A percentile compares a stretch with the other conserved stretches of the same genome.
Conservation (phyloP, 2,329 filamentous ascomycete species). For the Hypoxylon sp. region DNA sequence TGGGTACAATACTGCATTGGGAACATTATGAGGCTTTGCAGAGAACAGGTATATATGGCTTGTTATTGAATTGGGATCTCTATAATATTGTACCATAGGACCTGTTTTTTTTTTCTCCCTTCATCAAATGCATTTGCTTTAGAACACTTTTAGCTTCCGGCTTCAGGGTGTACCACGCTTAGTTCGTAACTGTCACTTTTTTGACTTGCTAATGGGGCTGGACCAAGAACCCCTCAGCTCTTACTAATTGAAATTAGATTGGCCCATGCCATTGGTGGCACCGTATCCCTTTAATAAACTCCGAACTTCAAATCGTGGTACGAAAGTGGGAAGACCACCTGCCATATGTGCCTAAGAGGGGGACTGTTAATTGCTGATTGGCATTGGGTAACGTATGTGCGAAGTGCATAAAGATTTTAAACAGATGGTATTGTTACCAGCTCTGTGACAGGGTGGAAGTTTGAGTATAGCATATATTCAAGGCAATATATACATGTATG, state of each 20-base stretch:
- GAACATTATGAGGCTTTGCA: constrained; percentile 16
- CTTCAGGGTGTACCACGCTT: constrained; percentile 3
- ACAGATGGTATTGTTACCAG: neutral
- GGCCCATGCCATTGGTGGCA: constrained; percentile 20
- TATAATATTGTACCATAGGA: constrained; percentile 8
- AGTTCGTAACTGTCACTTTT: constrained; percentile 30
- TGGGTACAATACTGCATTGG: constrained; percentile 24
- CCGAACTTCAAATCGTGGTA: constrained; percentile 13
- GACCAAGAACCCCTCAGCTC: constrained; percentile 40
- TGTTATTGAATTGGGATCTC: constrained; percentile 20
- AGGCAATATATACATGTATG: neutral
- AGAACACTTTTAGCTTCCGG: constrained; percentile 9
- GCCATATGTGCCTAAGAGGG: neutral
- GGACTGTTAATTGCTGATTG: neutral
- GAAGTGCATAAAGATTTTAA: neutral
- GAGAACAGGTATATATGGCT: constrained; percentile 29
- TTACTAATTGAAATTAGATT: constrained; percentile 37
- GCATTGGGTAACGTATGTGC: neutral
- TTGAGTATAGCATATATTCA: neutral
- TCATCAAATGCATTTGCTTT: constrained; percentile 1
- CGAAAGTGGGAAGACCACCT: constrained; percentile 1
- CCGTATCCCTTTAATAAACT: constrained; percentile 22
- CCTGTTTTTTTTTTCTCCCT: neutral
- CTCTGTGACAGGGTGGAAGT: neutral
- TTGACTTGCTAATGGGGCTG: constrained; percentile 21